Evolutionary conservation across 2,329 filamentous ascomycete genomes (phyloP).

Genomic region (Monosporascus sp.): DNA sequence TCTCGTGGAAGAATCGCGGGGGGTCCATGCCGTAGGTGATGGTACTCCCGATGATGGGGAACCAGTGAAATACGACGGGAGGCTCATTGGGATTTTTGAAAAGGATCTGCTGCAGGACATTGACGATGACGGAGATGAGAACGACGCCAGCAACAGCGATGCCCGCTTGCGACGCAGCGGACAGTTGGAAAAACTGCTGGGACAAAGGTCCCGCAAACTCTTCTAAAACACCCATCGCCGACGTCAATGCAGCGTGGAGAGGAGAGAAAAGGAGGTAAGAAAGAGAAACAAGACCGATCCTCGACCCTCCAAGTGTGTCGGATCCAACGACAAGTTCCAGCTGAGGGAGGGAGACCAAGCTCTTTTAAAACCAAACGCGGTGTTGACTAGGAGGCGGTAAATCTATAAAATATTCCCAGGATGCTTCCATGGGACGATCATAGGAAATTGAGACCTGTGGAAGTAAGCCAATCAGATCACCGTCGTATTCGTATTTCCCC

Average conservation of each 20-base stretch:
- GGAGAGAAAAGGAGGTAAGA: neutral
- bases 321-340: neutral
- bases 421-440: neutral
- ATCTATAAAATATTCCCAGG: neutral
- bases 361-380: neutral
- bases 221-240: slow-evolving; percentile 50
- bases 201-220: slow-evolving; percentile 44
- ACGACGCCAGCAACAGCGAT: slow-evolving; percentile 39
- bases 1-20: slow-evolving; percentile 75
- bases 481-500: neutral
- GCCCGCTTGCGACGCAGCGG: slow-evolving; percentile 41
- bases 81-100: slow-evolving; percentile 79
- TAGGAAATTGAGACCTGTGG: neutral
- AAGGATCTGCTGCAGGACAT: slow-evolving; percentile 74
- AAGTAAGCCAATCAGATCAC: neutral
- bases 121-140: slow-evolving; percentile 60
- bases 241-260: neutral
- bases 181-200: slow-evolving; percentile 44
- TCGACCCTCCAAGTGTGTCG: neutral
- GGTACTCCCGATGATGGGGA: slow-evolving; percentile 83
- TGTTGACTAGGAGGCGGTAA: neutral
- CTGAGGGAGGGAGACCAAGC: neutral
- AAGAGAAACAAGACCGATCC: neutral
- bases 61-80: slow-evolving; percentile 74
- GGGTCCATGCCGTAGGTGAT: slow-evolving; percentile 94